Base-by-base conservation (phyloP, 1,284 basidiomycete species). In the Porogramme epimiltina region DNA sequence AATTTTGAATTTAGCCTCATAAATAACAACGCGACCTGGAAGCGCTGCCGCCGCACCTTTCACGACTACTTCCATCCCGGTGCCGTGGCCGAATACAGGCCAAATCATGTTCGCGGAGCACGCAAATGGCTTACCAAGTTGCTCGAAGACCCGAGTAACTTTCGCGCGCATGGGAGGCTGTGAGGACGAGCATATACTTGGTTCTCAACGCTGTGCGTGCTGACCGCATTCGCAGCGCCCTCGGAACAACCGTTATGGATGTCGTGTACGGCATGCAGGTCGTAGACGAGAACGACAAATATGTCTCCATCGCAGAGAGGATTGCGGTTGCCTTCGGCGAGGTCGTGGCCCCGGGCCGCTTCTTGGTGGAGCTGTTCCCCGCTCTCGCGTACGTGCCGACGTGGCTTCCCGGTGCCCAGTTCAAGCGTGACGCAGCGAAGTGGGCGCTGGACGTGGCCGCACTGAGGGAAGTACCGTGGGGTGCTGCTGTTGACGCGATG, bases 221-320 rank as follows among this genome's bases (percentile, higher is more conserved):
- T 37, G 9, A 37, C 34, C 6, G 13, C 33, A 4, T 4, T n/a
- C 23, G 8, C 26, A 56, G 55, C n/a, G 25, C 41, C 26, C 41
- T 58, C 16, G 41, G 46, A 8, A 49, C 38, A 0, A 51, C 49
- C 3, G 49, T 47, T 36, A 49, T 58, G 44, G 47, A 49, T 20
- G 28, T 54, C 11, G 47, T 50, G 5, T 58, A 58, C n/a, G 52
- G 52, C 0, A 20, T 54, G 4, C 24, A 20, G 10, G 41, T 47
- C 3, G 15, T 18, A 3, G 52, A 49, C 8, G 37, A 36, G 9
- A 24, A 49, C 23, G 50, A 54, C 34, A 19, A 24, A 3, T 52
- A 47, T 13, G 31, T 52, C 9, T 18, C 59, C 11, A 62, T 70
- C 6, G 46, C 42, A 3, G 44, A 49, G 34, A 42, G 34, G 13